These are phyloP conservation scores for Halteria grandinella DNA, from an alignment of 73 alveolate species.

Conservation along the genomic window DNA sequence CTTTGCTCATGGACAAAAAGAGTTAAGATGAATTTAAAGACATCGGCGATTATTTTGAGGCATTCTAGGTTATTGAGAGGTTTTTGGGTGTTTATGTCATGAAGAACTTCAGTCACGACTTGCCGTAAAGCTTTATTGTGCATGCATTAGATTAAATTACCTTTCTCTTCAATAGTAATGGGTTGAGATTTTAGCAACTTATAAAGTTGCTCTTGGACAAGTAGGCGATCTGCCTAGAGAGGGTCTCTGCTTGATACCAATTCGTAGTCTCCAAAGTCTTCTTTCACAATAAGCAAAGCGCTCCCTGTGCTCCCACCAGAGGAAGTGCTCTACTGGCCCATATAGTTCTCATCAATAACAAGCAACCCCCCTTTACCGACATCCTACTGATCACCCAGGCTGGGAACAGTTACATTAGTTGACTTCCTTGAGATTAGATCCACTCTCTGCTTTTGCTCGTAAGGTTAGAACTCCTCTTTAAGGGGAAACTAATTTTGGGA, in stretches of 20 bases:
- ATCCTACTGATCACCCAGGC: too few relatives aligned
- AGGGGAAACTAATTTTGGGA: slow-evolving; percentile 2
- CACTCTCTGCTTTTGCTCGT: not conserved
- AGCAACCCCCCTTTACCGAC: too few relatives aligned
- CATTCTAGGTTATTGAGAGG: not conserved
- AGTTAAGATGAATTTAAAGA: not conserved
- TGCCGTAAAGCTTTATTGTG: not conserved
- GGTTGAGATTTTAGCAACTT: not conserved
- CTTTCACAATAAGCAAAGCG: too few relatives aligned
- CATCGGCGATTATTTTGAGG: not conserved
- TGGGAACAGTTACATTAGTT: too few relatives aligned
- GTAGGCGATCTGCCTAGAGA: not conserved
- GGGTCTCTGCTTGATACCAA: not conserved
- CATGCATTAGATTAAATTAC: not conserved
- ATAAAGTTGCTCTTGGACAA: not conserved
- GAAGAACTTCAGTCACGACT: not conserved
- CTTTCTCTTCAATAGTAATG: not conserved
- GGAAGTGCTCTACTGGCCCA: not conserved
- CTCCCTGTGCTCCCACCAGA: not conserved
- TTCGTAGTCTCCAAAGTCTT: not conserved
- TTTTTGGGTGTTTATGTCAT: not conserved
- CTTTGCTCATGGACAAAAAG: slow-evolving; percentile 51
- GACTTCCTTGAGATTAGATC: too few relatives aligned
- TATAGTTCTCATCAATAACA: not conserved
- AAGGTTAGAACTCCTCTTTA: slow-evolving; percentile 10